A percentile compares a stretch with the other conserved stretches of the same genome.
phyloP scores from a whole-genome alignment of 345 rosid genomes.

The Populus pruinosa region DNA sequence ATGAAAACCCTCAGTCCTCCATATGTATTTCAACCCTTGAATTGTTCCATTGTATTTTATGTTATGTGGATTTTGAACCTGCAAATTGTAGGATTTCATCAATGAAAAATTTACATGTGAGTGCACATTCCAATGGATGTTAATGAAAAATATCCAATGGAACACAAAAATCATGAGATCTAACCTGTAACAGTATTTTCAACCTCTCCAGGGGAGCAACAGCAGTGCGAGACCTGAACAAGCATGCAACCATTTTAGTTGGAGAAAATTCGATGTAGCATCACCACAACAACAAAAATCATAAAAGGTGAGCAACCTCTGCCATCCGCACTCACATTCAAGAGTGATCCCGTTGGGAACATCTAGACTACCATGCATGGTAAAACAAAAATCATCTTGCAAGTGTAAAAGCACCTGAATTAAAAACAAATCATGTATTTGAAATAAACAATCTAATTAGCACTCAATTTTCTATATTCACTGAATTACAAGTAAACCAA shows the following conservation, averaged over 20 bases:
- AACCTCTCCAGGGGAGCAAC: conserved; percentile 95
- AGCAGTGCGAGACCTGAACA: conserved; percentile 81
- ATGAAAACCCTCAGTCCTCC: conserved; percentile 82
- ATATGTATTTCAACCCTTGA: conserved; percentile 79
- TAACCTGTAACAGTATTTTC: conserved; percentile 82
- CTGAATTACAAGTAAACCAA: not conserved
- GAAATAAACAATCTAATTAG: not conserved
- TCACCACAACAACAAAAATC: not conserved
- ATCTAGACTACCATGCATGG: not conserved
- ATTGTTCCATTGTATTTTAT: conserved; percentile 76
- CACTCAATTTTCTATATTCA: not conserved
- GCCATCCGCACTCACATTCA: not conserved
- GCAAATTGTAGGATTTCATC: conserved; percentile 7
- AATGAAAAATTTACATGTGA: conserved; percentile 6
- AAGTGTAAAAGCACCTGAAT: not conserved
- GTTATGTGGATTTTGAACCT: conserved; percentile 89
- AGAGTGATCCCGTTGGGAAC: not conserved
- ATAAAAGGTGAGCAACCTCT: not conserved
- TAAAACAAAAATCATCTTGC: not conserved
- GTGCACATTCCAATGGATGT: not conserved
- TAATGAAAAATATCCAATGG: not conserved
- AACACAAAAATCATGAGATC: not conserved
- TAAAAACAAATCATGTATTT: not conserved
- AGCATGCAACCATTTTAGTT: not conserved
- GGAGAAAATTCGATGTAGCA: not conserved